Evolutionary conservation across 179 eudicot species (phyloP).

Genomic region (Carnegiea gigantea): DNA sequence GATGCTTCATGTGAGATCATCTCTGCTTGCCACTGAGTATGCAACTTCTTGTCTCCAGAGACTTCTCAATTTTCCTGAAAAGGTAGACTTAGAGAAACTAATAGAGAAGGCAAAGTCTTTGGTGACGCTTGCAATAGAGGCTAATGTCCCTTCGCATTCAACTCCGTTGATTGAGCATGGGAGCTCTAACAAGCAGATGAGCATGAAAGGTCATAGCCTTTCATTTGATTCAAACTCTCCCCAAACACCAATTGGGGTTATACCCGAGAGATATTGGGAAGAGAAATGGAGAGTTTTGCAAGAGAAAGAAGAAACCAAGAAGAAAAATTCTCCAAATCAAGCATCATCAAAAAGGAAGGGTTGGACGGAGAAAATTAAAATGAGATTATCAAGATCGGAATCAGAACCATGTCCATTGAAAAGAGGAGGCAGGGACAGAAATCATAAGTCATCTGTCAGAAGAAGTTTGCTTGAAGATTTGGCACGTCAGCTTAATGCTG

Average conservation of each 20-base stretch:
- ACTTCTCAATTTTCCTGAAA: slow-evolving; percentile 77
- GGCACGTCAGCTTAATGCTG: slow-evolving; percentile 58
- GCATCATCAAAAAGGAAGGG: slow-evolving; percentile 48
- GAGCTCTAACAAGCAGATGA: slow-evolving; percentile 34
- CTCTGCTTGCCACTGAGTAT: slow-evolving; percentile 86
- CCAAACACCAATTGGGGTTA: slow-evolving; percentile 39
- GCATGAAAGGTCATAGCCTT: slow-evolving; percentile 59
- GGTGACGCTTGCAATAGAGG: slow-evolving; percentile 63
- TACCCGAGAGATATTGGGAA: slow-evolving; percentile 98
- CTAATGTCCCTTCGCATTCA: slow-evolving; percentile 47
- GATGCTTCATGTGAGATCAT: slow-evolving; percentile 81
- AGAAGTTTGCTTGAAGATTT: slow-evolving; percentile 77
- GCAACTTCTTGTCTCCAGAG: slow-evolving; percentile 92
- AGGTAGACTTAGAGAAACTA: slow-evolving; percentile 54
- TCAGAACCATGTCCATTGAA: slow-evolving; percentile 71
- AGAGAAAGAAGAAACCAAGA: slow-evolving; percentile 62
- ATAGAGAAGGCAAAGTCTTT: slow-evolving; percentile 76
- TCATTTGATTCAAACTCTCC: slow-evolving; percentile 58
- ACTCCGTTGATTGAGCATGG: slow-evolving; percentile 27
- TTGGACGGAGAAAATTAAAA: slow-evolving; percentile 79
- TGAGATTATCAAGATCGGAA: slow-evolving; percentile 61
- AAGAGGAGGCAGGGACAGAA: slow-evolving; percentile 35
- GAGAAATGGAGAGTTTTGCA: slow-evolving; percentile 89
- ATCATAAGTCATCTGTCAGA: slow-evolving; percentile 47
- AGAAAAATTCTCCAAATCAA: slow-evolving; percentile 37